Conservation (phyloP, 805 yeast species). For the Candida endomychidarum region DNA sequence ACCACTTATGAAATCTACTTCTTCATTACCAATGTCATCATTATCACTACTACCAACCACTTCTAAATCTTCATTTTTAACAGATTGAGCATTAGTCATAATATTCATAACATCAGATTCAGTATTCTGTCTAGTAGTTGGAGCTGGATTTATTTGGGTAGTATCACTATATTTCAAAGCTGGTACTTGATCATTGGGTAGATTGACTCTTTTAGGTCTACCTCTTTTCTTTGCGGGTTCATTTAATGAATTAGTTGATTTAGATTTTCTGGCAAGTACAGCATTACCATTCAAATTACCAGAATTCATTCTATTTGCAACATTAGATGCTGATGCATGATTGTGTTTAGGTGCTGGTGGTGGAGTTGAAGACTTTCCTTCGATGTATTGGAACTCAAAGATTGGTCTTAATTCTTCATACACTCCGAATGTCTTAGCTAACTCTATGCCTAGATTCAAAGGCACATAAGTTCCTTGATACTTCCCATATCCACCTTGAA, state of each 20-base stretch:
- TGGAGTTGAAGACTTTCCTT: constrained; percentile 42
- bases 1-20: constrained; percentile 37
- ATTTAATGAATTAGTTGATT: constrained; percentile 24
- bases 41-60: constrained; percentile 31
- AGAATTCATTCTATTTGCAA: constrained; percentile 30
- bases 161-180: constrained; percentile 33
- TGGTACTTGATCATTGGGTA: constrained; percentile 22
- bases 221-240: constrained; percentile 39
- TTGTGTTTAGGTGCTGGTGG: constrained; percentile 49
- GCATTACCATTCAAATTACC: not conserved
- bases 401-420: constrained; percentile 60
- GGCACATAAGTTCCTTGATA: constrained; percentile 55
- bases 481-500: constrained; percentile 74
- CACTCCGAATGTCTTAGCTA: constrained; percentile 41
- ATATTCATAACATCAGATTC: constrained; percentile 40
- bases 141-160: constrained; percentile 28
- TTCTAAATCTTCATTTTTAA: constrained; percentile 39
- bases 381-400: constrained; percentile 55
- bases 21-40: constrained; percentile 25
- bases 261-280: constrained; percentile 20
- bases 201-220: constrained; percentile 34
- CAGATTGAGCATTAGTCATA: constrained; percentile 22
- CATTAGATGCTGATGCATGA: constrained; percentile 46
- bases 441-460: constrained; percentile 38
- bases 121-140: constrained; percentile 37